phyloP scores from a whole-genome alignment of 1,284 basidiomycete genomes.

The Cryptococcus sp. region DNA sequence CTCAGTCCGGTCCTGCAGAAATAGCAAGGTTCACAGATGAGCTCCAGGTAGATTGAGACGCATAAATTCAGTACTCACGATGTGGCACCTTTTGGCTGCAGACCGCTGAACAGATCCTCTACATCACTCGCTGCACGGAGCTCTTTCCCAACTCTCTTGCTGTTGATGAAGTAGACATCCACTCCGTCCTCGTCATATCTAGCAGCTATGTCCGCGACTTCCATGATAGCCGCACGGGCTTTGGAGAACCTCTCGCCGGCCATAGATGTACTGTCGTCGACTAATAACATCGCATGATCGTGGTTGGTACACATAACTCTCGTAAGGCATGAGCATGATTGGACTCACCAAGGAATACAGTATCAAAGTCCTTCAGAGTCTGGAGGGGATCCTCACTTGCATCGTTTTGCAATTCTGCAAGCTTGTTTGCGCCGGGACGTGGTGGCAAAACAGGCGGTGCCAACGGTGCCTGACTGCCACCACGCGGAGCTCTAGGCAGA shows the following conservation, averaged over 20 bases:
- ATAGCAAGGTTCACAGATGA: neutral
- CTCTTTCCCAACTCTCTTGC: conserved; percentile 45
- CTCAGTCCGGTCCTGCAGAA: conserved; percentile 41
- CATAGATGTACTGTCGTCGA: conserved; percentile 48
- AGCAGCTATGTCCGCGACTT: conserved; percentile 43
- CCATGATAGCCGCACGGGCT: conserved; percentile 40
- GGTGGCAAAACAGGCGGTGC: conserved; percentile 16
- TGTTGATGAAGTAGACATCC: conserved; percentile 52
- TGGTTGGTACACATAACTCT: neutral
- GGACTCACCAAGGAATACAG: conserved; percentile 46
- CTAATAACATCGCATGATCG: conserved; percentile 2
- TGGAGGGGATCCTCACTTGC: conserved; percentile 36
- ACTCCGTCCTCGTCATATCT: conserved; percentile 47
- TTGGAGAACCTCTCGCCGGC: conserved; percentile 46
- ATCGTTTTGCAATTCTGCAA: conserved; percentile 9
- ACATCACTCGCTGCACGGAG: conserved; percentile 41
- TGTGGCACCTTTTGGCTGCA: conserved; percentile 44
- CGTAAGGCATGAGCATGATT: neutral
- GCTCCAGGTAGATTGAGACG: no score
- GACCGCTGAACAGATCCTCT: conserved; percentile 46
- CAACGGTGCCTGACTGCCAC: neutral
- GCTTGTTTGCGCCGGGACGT: conserved; percentile 4
- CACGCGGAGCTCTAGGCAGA: conserved; percentile 11
- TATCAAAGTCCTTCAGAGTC: conserved; percentile 48
- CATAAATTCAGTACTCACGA: conserved; percentile 31